phyloP scores from a whole-genome alignment of 345 rosid species.

The Salix viminalis region DNA sequence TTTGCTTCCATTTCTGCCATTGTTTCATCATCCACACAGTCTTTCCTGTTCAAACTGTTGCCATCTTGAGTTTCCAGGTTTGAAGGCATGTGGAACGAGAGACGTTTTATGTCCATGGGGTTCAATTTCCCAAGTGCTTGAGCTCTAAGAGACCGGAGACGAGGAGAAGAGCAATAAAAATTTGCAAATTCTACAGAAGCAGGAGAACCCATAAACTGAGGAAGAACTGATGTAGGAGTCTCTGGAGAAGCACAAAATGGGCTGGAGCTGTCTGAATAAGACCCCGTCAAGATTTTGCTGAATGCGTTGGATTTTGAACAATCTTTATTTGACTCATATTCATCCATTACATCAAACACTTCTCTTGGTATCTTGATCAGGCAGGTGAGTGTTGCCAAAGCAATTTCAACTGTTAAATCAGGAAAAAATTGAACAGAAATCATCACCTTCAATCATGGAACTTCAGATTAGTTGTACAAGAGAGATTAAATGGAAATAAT shows the following conservation, averaged over 20 bases:
- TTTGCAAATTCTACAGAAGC: constrained; percentile 10
- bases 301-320: constrained; percentile 22
- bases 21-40: constrained; percentile 22
- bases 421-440: neutral
- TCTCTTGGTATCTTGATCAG: constrained; percentile 50
- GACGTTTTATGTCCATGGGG: constrained; percentile 60
- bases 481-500: neutral
- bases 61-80: constrained; percentile 27
- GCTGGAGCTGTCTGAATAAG: constrained; percentile 34
- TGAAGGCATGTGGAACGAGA: constrained; percentile 47
- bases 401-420: constrained; percentile 44
- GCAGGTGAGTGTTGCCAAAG: constrained; percentile 53
- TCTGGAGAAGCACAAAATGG: constrained; percentile 41
- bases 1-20: constrained; percentile 16
- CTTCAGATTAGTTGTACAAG: neutral
- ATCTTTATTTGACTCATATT: constrained; percentile 41
- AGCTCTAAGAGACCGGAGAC: constrained; percentile 44
- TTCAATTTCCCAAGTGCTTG: constrained; percentile 70
- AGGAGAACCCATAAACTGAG: constrained; percentile 13
- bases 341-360: constrained; percentile 57
- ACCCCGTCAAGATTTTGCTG: constrained; percentile 25
- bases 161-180: constrained; percentile 27
- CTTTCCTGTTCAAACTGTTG: constrained; percentile 16
- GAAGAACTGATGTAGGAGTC: constrained; percentile 55
- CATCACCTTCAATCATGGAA: neutral